Evolutionary conservation across 345 rosid species (phyloP), one percentile per base, ranked within the genome.

Genomic region (Eucalyptus cloeziana): DNA sequence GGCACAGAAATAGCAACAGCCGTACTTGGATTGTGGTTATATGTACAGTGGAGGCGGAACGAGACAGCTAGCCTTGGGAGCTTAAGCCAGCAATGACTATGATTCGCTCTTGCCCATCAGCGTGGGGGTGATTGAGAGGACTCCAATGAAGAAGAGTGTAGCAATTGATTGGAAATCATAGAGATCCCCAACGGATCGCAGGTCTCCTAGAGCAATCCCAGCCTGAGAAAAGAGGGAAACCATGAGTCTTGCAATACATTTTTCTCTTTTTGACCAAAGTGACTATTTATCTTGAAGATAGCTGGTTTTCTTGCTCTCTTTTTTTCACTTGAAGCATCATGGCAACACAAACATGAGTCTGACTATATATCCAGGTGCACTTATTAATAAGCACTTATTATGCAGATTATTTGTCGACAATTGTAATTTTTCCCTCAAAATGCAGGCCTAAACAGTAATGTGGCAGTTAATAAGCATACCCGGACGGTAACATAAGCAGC

Each of bases 401-500:
- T 24, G 64, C 64, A 58, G 64, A 25, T 58, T 24, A 58, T 58
- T 58, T 58, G 64, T 25, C 21, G 2, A 44, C 52, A 44, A 44
- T 83, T 45, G 14, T 50, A 8, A 17, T 30, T 33, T 25, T 44
- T 21, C 17, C 19, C 10, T 49, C 5, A 24, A 85, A 87, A 62
- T 58, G 71, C 40, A 50, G 22, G 67, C 31, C 31, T 56, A 56
- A 56, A 22, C 62, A 10, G 31, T 60, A n/a, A 52, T 30, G 33
- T 19, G 56, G 40, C 15, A 40, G 43, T 49, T 25, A 17, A 60
- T 47, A 43, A 45, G 47, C 52, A 30, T 95, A 96, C 98, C 99
- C 93, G 95, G 92, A 96, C 99, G 86, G 99, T 96, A 88, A 97
- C 94, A 91, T 90, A 97, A 30, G 99, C 98, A 90, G 98, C 99